Base-by-base conservation (phyloP, 2,329 filamentous ascomycete species). In the Cladophialophora carrionii region DNA sequence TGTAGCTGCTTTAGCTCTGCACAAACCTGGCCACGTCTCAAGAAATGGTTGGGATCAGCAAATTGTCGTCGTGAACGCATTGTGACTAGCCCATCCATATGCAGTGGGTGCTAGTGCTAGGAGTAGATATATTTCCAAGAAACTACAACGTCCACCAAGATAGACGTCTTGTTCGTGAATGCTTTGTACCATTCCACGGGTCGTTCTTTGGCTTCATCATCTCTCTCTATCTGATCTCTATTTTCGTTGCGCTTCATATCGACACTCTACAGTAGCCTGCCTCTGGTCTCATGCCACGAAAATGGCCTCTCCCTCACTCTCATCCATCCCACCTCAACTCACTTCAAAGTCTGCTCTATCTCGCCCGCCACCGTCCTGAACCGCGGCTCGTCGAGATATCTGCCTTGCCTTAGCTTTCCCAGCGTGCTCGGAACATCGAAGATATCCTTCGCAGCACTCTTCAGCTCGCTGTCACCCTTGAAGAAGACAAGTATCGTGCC, bases 401-500 rank as follows among this genome's bases (percentile, higher is more conserved):
- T 74, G 12, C 82, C 83, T 34, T 76, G 76, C 62, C 84, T 81
- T 4, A 84, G 79, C 58, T 76, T 77, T 43, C 76, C 72, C 64
- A 88, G 74, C 56, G 81, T 77, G 69, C 74, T 76, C 56, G 81
- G 74, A 59, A 87, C 73, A 61, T 83, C 79, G 76, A 84, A 81
- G 49, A 88, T 78, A 68, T 87, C 84, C 75, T 82, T 82, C 61
- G 84, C 83, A 43, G 84, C 83, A 71, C 80, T 79, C 70, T 81
- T 84, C 64, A 88, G 83, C 61, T 88, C 84, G 6, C 80, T 79
- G 20, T 54, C 52, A n/a, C 87, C 82, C 26, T 65, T 61, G 14
- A 90, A 79, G 5, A 81, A 82, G 26, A 74, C 73, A 22, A 92
- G 76, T 65, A 96, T 75, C 1, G 93, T 99, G 0, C 95, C 96